A percentile compares a stretch with the other conserved stretches of the same genome.
Conservation (phyloP, 345 rosid species). For the Mercurialis annua region DNA sequence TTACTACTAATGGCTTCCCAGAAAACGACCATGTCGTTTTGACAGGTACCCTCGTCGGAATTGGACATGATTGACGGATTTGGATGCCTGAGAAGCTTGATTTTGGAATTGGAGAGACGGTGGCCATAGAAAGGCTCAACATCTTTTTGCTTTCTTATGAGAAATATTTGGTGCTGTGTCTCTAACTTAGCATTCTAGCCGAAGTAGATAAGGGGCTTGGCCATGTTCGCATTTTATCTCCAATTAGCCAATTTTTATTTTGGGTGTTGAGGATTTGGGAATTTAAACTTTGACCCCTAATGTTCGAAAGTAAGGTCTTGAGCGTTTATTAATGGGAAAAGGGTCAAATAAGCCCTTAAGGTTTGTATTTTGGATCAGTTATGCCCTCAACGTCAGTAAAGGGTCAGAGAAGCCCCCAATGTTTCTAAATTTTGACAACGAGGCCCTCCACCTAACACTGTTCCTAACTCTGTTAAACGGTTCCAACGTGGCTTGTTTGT, state of each 20-base stretch:
- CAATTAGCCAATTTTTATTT: not conserved
- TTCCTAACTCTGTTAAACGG: no score
- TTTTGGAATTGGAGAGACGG: conserved; percentile 30
- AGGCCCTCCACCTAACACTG: no score
- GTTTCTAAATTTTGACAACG: no score
- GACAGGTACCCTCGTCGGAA: conserved; percentile 17
- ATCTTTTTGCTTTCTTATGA: conserved; percentile 27
- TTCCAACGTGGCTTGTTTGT: no score
- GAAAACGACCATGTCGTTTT: conserved; percentile 19
- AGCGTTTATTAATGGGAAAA: not conserved
- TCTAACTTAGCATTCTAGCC: not conserved
- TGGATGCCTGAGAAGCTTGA: conserved; percentile 51
- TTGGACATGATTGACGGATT: conserved; percentile 39
- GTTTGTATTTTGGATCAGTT: no score
- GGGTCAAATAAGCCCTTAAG: no score
- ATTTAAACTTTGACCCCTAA: not conserved
- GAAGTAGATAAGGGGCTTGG: conserved; percentile 7
- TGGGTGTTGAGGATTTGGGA: not conserved
- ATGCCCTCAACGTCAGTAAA: no score
- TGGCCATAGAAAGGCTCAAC: conserved; percentile 51
- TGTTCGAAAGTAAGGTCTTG: not conserved
- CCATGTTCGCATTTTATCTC: not conserved
- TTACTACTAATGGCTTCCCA: conserved; percentile 39
- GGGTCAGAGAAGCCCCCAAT: no score
- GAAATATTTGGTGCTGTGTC: not conserved